Base-by-base conservation (phyloP, 2,329 filamentous ascomycete genomes). In the Phialemoniopsis sp. region DNA sequence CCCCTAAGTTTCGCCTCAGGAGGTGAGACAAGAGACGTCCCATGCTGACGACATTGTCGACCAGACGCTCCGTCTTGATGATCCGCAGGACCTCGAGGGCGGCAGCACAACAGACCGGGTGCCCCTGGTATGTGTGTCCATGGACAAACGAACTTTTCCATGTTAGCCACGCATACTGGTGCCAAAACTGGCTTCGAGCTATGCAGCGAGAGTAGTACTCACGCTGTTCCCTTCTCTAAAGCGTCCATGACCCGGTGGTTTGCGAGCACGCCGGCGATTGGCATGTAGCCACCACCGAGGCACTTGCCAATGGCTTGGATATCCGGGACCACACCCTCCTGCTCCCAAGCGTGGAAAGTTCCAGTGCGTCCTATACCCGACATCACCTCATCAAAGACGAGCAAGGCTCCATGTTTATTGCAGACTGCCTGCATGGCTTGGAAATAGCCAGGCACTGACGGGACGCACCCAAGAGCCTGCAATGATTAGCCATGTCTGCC, bases 351-450 rank as follows among this genome's bases (percentile, higher is more conserved):
- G 57, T 86, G 74, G 48, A 85, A 58, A 6, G 67, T 76, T 0
- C 80, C 80, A 0, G 69, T 73, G 4, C 81, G 70, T 4, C 81
- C 81, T 59, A 78, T 76, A 9, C 82, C 82, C 36, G 74, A 82
- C 83, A 89, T 88, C 43, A 89, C 72, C 54, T 79, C 72, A 40
- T 79, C 76, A 0, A 78, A 45, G n/a, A 78, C 66, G 5, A 81
- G 61, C 3, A 82, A 63, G 0, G 73, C 70, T 3, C 72, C 73
- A 40, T 80, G 60, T 39, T 68, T 68, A 15, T 74, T 62, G 50
- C 78, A 82, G 0, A 83, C 61, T 0, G 56, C 52, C 37, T 70
- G 65, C 42, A 80, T 63, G 8, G 69, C 72, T n/a, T 63, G 52
- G 45, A 80, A 69, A 39, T 83, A 84, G 0, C 76, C 76, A 2